A percentile compares a stretch with the other conserved stretches of the same genome.
These are phyloP conservation scores for Mercurialis annua DNA, from an alignment of 345 rosid species.

Conservation along the genomic window DNA sequence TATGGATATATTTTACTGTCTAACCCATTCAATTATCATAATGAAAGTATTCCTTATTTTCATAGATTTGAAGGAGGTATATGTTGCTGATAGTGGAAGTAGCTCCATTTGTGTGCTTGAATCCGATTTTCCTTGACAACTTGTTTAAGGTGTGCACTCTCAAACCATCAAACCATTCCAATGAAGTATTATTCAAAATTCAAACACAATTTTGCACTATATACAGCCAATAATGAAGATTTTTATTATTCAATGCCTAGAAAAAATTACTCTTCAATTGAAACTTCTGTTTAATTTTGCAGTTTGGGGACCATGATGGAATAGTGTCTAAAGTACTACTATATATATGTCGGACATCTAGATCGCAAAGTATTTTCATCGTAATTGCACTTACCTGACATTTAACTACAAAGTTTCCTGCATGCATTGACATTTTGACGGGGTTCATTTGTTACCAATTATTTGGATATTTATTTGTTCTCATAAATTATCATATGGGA, in stretches of 20 bases:
- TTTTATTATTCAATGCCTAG: neutral
- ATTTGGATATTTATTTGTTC: too few species aligned
- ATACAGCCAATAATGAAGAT: neutral
- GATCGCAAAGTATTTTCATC: constrained; percentile 72
- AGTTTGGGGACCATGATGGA: constrained; percentile 96
- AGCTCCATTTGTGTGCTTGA: constrained; percentile 86
- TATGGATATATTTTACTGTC: constrained; percentile 6
- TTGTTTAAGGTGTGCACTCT: constrained; percentile 61
- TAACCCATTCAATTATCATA: neutral
- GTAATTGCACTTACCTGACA: neutral
- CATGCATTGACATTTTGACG: too few species aligned
- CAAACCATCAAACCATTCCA: too few species aligned
- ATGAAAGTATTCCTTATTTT: constrained; percentile 10
- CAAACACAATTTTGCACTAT: too few species aligned
- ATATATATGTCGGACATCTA: constrained; percentile 85
- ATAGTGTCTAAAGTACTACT: constrained; percentile 84
- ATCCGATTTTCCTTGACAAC: constrained; percentile 72
- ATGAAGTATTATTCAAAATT: too few species aligned
- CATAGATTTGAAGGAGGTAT: constrained; percentile 62
- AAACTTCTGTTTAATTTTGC: constrained; percentile 21
- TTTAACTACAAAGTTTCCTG: neutral
- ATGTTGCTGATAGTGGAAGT: constrained; percentile 92
- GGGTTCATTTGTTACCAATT: too few species aligned
- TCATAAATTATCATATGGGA: too few species aligned
- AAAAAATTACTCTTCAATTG: constrained; percentile 6